Percentiles rank a stretch among this genome's conserved stretches.
phyloP scores from a whole-genome alignment of 805 yeast genomes.

The Starmerella sirachaensis region DNA sequence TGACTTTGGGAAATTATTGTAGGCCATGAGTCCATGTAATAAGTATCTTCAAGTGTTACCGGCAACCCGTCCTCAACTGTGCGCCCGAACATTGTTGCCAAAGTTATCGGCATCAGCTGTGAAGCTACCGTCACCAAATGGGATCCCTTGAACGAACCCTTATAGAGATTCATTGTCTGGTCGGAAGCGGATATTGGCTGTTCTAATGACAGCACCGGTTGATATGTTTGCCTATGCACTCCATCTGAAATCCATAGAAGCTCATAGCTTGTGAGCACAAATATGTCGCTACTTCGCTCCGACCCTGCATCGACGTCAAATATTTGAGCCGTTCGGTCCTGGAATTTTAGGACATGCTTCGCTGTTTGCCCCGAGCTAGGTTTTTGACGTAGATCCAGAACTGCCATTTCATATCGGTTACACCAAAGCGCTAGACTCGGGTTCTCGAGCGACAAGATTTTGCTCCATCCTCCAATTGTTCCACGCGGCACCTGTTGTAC shows the following conservation, averaged over 20 bases:
- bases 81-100: slow-evolving; percentile 31
- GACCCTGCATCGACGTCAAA: slow-evolving; percentile 15
- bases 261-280: slow-evolving; percentile 57
- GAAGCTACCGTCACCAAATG: slow-evolving; percentile 26
- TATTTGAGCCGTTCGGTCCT: slow-evolving; percentile 12
- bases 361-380: neutral
- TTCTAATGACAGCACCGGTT: slow-evolving; percentile 59
- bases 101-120: slow-evolving; percentile 26
- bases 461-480: slow-evolving; percentile 18
- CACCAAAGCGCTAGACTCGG: slow-evolving; percentile 15
- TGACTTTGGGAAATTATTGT: slow-evolving; percentile 19
- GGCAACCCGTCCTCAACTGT: slow-evolving; percentile 28
- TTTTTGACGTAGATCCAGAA: slow-evolving; percentile 12
- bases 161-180: slow-evolving; percentile 35
- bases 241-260: slow-evolving; percentile 37
- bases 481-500: slow-evolving; percentile 9
- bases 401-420: slow-evolving; percentile 14
- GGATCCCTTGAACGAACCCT: slow-evolving; percentile 22
- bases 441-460: slow-evolving; percentile 4
- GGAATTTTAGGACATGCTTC: slow-evolving; percentile 4
- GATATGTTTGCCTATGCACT: slow-evolving; percentile 26
- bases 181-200: slow-evolving; percentile 51
- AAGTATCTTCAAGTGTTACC: slow-evolving; percentile 24
- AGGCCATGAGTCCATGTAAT: slow-evolving; percentile 20
- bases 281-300: slow-evolving; percentile 29